Evolutionary conservation across 2,329 filamentous ascomycete species (phyloP), one percentile per base, ranked within the genome.

Genomic region (Bimuria novae-zelandiae): DNA sequence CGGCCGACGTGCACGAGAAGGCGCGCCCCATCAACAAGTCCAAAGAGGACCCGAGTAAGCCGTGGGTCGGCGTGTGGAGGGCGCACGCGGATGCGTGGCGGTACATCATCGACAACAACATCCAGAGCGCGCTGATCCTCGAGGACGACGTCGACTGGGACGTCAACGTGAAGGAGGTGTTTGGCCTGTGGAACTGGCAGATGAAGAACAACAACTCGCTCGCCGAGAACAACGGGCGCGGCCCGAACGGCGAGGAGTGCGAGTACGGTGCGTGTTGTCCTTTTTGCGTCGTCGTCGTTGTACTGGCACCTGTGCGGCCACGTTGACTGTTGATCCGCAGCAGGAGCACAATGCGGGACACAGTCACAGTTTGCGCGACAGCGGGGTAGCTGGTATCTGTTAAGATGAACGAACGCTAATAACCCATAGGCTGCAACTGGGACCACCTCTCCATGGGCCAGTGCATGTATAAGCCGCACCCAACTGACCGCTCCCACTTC

Each of bases 371-470:
- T 36, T 42, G 40, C 39, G 39, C 40, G 10, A 42, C 40, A 39
- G 6, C 4, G 19, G n/a, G n/a, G n/a, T n/a, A n/a, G n/a, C n/a
- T n/a, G n/a, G n/a, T n/a, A n/a, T n/a, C n/a, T n/a, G n/a, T n/a
- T n/a, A n/a, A n/a, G n/a, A 33, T 12, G n/a, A 12, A 4, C 30
- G 12, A 30, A 7, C 27, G 27, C 27, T 7, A 30, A 30, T 30
- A 7, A 12, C 27, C 12, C 30, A 47, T 51, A 41, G 21, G 49
- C 49, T 51, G 40, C 49, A 49, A 58, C 23, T 76, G 74, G 73
- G 71, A 75, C 25, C 52, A 76, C 23, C 67, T 77, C 46, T 74
- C 74, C 56, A 68, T 76, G 14, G 73, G 75, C 54, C 74, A 76
- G 63, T 77, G 75, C 30, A 59, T 72, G 21, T 56, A 54, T 16